Conservation (phyloP, 31 red algal genomes). For the Odonthalia washingtoniensis region DNA sequence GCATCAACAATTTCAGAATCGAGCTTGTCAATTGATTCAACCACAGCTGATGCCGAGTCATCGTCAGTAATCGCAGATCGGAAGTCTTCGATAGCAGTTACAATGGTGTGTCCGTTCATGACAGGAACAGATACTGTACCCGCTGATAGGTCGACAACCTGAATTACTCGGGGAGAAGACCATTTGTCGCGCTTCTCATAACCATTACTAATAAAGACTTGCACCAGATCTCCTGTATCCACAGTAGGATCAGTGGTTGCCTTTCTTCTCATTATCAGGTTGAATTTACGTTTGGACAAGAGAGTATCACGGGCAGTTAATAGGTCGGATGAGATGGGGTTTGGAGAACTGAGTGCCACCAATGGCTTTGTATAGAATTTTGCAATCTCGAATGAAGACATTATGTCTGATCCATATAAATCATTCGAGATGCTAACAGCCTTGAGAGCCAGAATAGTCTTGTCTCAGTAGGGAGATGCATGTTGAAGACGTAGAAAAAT, state of each 20-base stretch:
- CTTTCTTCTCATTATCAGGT: constrained; percentile 13
- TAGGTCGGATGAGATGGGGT: constrained; percentile 1
- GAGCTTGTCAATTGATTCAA: constrained; percentile 27
- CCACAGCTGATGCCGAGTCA: not conserved
- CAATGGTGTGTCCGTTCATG: constrained; percentile 14
- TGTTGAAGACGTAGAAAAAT: constrained; percentile 48
- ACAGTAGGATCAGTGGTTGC: not conserved
- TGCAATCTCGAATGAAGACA: constrained; percentile 21
- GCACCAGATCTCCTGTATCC: constrained; percentile 8
- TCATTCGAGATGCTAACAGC: constrained; percentile 45
- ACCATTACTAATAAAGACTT: constrained; percentile 35
- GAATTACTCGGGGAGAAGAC: not conserved
- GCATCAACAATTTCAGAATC: not conserved
- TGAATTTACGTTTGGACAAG: constrained; percentile 26
- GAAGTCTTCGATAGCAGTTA: constrained; percentile 37
- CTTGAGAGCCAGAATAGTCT: constrained; percentile 9
- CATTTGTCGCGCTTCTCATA: constrained; percentile 39
- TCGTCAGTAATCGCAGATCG: constrained; percentile 9
- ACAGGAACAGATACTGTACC: constrained; percentile 44
- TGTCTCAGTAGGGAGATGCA: not conserved
- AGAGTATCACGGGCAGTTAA: constrained; percentile 16
- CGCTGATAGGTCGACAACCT: not conserved
- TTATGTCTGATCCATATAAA: constrained; percentile 24
- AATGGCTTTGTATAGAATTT: constrained; percentile 26
- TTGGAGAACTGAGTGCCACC: not conserved